phyloP scores from a whole-genome alignment of 2,329 filamentous ascomycete species.

The Colletotrichum tabaci region DNA sequence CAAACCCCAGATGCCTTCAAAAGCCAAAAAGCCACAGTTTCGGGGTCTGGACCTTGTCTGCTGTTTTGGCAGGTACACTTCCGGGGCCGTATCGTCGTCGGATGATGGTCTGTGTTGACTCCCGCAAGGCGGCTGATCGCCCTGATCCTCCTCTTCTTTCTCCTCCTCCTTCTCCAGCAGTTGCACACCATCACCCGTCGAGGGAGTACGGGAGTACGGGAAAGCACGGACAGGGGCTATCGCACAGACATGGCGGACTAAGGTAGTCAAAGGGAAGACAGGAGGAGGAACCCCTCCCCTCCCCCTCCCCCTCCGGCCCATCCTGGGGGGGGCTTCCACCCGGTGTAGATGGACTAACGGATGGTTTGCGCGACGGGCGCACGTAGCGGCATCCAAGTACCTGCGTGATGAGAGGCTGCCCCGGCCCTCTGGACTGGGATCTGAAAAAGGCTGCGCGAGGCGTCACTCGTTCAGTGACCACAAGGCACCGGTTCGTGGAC shows the following conservation, averaged over 20 bases:
- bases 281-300: background rate
- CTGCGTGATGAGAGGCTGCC: conserved; percentile 30
- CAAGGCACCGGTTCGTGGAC: conserved; percentile 1
- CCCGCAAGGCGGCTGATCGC: conserved; percentile 6
- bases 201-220: background rate
- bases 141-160: background rate
- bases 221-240: conserved; percentile 22
- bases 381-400: conserved; percentile 23
- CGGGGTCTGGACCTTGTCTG: conserved; percentile 19
- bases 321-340: conserved; percentile 5
- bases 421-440: conserved; percentile 38
- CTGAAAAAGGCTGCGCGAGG: conserved; percentile 35
- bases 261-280: background rate
- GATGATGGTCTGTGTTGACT: conserved; percentile 37
- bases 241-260: conserved; percentile 5
- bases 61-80: conserved; percentile 1
- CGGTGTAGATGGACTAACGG: conserved; percentile 34
- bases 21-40: conserved; percentile 4
- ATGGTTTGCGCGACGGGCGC: conserved; percentile 24
- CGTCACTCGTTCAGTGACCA: conserved; percentile 10
- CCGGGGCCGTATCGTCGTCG: conserved; percentile 21
- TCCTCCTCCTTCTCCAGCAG: background rate
- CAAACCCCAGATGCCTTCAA: conserved; percentile 16
- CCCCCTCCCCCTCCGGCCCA: background rate
- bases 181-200: background rate